These are phyloP conservation scores for Priceomyces fermenticarens DNA, from an alignment of 805 yeast genomes.

Conservation along the genomic window DNA sequence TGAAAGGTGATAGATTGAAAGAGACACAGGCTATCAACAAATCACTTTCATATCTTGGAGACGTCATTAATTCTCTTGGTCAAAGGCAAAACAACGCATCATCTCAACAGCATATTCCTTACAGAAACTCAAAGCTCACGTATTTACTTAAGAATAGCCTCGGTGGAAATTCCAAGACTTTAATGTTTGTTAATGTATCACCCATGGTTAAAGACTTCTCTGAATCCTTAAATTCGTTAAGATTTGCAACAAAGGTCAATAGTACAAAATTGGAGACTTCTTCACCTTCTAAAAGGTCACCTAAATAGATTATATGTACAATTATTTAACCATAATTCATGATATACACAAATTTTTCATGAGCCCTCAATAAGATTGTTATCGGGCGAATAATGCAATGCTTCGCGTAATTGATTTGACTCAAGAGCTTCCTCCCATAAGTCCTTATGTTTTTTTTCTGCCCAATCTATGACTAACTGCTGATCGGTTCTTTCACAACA, in stretches of 20 bases:
- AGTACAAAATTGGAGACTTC: conserved; percentile 36
- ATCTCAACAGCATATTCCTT: conserved; percentile 52
- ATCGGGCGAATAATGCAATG: conserved; percentile 30
- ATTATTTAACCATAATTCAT: background rate
- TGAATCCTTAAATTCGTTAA: conserved; percentile 79
- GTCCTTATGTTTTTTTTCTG: conserved; percentile 20
- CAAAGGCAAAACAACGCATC: conserved; percentile 30
- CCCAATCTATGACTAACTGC: conserved; percentile 31
- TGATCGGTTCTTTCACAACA: conserved; percentile 31
- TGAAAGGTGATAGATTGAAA: conserved; percentile 70
- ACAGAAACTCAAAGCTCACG: conserved; percentile 71
- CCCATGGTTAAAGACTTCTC: conserved; percentile 58
- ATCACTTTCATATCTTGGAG: conserved; percentile 84
- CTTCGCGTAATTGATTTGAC: conserved; percentile 23
- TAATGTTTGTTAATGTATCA: conserved; percentile 90
- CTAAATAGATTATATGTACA: background rate
- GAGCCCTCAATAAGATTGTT: conserved; percentile 20
- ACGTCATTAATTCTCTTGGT: conserved; percentile 75
- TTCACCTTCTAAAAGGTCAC: background rate
- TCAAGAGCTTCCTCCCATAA: conserved; percentile 25
- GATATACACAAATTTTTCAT: conserved; percentile 7
- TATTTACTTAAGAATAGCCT: conserved; percentile 80
- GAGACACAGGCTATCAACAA: conserved; percentile 90
- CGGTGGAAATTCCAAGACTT: conserved; percentile 81
- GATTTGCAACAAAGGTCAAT: conserved; percentile 86